Percentiles rank a stretch among this genome's conserved stretches.
Evolutionary conservation across 1,139 yeast species (phyloP).

Genomic region (Kodamaea suecica): DNA sequence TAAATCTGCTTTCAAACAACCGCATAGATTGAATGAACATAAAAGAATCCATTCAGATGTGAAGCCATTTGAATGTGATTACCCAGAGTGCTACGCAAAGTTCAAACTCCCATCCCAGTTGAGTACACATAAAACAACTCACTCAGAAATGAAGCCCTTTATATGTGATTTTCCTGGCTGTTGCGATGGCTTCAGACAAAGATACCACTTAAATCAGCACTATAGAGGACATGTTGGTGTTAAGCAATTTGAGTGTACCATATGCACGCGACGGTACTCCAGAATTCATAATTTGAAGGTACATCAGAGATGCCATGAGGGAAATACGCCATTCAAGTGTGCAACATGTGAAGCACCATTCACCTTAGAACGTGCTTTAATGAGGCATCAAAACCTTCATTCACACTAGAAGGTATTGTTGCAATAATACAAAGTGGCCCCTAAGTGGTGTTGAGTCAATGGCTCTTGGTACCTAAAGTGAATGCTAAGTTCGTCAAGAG

Average conservation of each 20-base stretch:
- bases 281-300: constrained; percentile 1
- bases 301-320: not conserved
- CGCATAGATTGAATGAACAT: constrained; percentile 1
- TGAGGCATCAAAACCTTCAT: constrained; percentile 1
- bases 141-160: constrained; percentile 1
- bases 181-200: not conserved
- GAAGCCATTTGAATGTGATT: not conserved
- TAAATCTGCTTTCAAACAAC: not conserved
- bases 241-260: not conserved
- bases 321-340: not conserved
- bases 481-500: too few relatives aligned
- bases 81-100: not conserved
- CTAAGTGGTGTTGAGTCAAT: too few relatives aligned
- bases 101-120: not conserved
- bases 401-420: too few relatives aligned
- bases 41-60: constrained; percentile 1
- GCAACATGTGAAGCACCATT: constrained; percentile 1
- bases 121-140: constrained; percentile 1
- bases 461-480: too few relatives aligned
- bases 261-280: not conserved
- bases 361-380: not conserved
- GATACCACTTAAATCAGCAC: constrained; percentile 1
- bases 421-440: too few relatives aligned
- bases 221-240: constrained; percentile 1
- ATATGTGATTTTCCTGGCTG: not conserved